Conservation (phyloP, 2,329 filamentous ascomycete genomes). For the Ophiostoma tasmaniense region DNA sequence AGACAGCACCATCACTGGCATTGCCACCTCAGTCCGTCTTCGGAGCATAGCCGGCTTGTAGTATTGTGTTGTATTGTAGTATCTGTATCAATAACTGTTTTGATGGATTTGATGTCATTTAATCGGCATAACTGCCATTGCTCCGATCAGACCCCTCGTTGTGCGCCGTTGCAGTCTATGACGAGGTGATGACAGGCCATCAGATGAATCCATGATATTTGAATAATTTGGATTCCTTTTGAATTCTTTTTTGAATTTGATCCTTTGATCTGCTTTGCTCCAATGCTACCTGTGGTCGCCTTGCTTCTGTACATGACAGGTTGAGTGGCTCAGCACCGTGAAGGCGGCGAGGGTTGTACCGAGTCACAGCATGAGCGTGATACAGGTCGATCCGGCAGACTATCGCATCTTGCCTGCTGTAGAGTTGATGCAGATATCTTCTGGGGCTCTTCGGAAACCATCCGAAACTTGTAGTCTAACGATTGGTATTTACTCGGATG, state of each 20-base stretch:
- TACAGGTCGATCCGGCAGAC: conserved; percentile 15
- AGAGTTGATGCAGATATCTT: neutral
- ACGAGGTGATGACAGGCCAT: neutral
- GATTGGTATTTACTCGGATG: neutral
- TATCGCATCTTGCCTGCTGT: conserved; percentile 5
- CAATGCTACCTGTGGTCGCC: neutral
- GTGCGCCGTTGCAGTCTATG: neutral
- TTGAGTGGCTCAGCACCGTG: conserved; percentile 1
- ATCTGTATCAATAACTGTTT: neutral
- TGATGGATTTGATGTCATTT: too few species aligned
- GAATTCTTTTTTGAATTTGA: neutral
- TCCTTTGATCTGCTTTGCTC: neutral
- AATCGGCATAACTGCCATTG: neutral
- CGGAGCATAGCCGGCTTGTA: conserved; percentile 6
- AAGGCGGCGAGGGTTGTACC: conserved; percentile 13
- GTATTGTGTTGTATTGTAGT: neutral
- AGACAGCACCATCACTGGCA: conserved; percentile 7
- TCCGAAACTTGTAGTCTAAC: too few species aligned
- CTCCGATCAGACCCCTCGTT: neutral
- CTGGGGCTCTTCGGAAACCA: too few species aligned
- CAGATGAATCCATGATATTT: too few species aligned
- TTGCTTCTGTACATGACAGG: neutral
- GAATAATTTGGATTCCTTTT: too few species aligned
- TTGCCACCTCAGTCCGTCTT: conserved; percentile 16
- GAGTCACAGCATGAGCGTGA: conserved; percentile 12